A percentile compares a stretch with the other conserved stretches of the same genome.
These are phyloP conservation scores for Tanacetum coccineum DNA, from an alignment of 129 eudicot genomes.

Conservation along the genomic window DNA sequence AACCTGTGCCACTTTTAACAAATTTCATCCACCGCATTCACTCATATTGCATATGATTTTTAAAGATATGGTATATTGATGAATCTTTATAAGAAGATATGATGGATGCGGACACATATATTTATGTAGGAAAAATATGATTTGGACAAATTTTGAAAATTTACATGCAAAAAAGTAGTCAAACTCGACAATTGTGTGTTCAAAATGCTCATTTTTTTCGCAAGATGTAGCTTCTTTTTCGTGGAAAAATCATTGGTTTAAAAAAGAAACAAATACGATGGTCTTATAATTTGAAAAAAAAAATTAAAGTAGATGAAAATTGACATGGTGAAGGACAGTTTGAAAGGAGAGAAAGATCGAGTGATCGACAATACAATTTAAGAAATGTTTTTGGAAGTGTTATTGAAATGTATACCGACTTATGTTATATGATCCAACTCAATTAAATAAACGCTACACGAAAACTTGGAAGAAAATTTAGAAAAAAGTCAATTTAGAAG, in stretches of 20 bases:
- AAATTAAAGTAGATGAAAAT: neutral
- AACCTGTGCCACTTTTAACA: neutral
- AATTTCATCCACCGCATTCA: too few species aligned
- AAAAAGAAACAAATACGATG: neutral
- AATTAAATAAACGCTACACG: neutral
- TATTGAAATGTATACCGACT: neutral
- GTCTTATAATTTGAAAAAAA: neutral
- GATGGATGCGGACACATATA: neutral
- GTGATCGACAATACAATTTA: too few species aligned
- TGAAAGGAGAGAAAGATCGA: too few species aligned
- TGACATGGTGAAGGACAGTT: too few species aligned
- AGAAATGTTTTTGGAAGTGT: slow-evolving; percentile 11
- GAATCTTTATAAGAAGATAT: neutral
- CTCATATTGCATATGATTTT: too few species aligned
- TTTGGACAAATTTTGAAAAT: neutral
- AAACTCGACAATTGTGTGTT: neutral
- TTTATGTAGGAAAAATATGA: neutral
- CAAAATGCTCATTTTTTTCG: neutral
- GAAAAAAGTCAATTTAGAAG: neutral
- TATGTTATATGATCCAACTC: neutral
- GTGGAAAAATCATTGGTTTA: neutral
- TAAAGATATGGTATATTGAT: neutral
- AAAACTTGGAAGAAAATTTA: neutral
- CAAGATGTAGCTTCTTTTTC: slow-evolving; percentile 1
- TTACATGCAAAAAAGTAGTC: neutral